Evolutionary conservation across 2,329 filamentous ascomycete species (phyloP), one percentile per base, ranked within the genome.

Genomic region (Trematosphaeria pertusa): DNA sequence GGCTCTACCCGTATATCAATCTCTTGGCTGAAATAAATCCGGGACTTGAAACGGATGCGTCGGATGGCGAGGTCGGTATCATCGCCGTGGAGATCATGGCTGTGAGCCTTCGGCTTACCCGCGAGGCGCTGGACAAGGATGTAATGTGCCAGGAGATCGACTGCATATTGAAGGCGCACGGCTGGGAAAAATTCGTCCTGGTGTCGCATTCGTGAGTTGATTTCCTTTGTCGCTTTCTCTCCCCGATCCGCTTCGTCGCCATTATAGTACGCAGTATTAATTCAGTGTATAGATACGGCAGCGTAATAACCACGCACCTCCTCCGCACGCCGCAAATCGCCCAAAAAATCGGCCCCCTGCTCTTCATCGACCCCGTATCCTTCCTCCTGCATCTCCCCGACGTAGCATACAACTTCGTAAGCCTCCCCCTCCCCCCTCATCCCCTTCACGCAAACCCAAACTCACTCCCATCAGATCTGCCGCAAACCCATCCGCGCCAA

Each of bases 341-440:
- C 11, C 24, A 50, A 6, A 72, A 64, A 12, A 76, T 83, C 26
- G 73, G 73, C 1, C 67, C 76, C 4, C 67, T 75, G 26, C 64
- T 78, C 4, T 76, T 81, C n/a, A 76, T 86, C 17, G 73, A 88
- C 60, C 86, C 86, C 0, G 82, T 88, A 19, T 81, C 78, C 30
- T 75, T 88, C 37, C 70, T 87, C 50, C 75, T 88, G 19, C 86
- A 88, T 64, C 75, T 85, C 35, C 85, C 85, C 1, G 76, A 85
- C 51, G 82, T 88, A 35, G 84, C 86, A 15, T 87, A 82, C 73
- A 88, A 88, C 70, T 88, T 88, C 37, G 48, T 51, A 44, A 43
- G 43, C n/a, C n/a, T n/a, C n/a, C n/a, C n/a, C n/a, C n/a, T n/a
- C 3, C 14, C 26, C 19, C 19, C 31, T 8, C 14, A 24, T 64